A percentile compares a stretch with the other conserved stretches of the same genome.
phyloP scores from a whole-genome alignment of 2,329 filamentous ascomycete genomes.

The Aspergillus niger region DNA sequence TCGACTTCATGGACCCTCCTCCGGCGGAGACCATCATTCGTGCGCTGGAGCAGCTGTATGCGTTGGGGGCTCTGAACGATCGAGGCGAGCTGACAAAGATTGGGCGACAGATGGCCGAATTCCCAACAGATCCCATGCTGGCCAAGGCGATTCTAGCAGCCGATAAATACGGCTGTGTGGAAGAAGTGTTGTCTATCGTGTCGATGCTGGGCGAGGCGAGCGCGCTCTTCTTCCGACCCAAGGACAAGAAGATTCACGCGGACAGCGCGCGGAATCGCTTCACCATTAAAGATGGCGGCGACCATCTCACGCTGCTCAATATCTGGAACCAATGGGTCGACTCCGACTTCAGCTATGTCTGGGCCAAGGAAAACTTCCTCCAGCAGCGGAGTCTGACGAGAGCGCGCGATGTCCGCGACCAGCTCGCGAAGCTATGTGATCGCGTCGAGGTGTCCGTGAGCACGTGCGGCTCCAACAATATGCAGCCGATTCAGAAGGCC shows the following conservation, averaged over 20 bases:
- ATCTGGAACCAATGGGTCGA: constrained; percentile 97
- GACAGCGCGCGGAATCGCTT: constrained; percentile 88
- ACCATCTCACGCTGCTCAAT: constrained; percentile 84
- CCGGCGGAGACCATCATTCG: constrained; percentile 86
- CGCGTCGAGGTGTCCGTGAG: constrained; percentile 77
- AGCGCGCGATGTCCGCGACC: constrained; percentile 87
- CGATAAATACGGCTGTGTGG: constrained; percentile 87
- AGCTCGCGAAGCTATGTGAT: constrained; percentile 88
- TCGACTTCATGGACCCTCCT: constrained; percentile 95
- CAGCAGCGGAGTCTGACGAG: constrained; percentile 88
- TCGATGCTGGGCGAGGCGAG: constrained; percentile 89
- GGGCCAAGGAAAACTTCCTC: constrained; percentile 89
- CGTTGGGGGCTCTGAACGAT: constrained; percentile 84
- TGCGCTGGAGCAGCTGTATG: constrained; percentile 87
- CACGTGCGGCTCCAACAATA: constrained; percentile 69
- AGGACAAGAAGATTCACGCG: constrained; percentile 96
- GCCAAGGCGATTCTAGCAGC: constrained; percentile 86
- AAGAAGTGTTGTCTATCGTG: constrained; percentile 91
- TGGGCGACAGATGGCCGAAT: constrained; percentile 92
- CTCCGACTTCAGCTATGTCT: constrained; percentile 81
- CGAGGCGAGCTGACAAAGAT: constrained; percentile 86
- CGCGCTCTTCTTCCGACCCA: constrained; percentile 88
- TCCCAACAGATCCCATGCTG: constrained; percentile 89
- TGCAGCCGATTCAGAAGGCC: constrained; percentile 80
- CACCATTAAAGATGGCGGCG: constrained; percentile 85